Evolutionary conservation across 1,139 yeast genomes (phyloP), one percentile per base, ranked within the genome.

Genomic region (Protomyces pachydermus): DNA sequence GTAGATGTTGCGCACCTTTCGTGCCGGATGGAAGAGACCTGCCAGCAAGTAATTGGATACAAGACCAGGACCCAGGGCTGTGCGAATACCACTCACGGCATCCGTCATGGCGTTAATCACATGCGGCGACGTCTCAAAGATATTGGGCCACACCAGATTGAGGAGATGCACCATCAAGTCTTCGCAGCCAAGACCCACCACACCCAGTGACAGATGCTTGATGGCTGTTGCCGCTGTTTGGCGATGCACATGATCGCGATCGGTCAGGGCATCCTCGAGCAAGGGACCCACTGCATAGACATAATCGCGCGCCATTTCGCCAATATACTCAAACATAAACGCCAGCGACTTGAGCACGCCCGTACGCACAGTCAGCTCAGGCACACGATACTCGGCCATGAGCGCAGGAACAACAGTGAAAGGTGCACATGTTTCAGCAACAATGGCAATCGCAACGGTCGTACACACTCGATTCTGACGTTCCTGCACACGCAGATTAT

Each of bases 371-470:
- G 91, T 91, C 65, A 86, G 84, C 69, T 93, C 98, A 0, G 97
- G 97, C 3, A 88, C 88, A 63, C 95, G 81, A 72, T 93, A 95
- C 73, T 93, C 98, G 74, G 93, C 91, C 96, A 95, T 89, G 54
- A 95, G 78, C 0, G 97, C 96, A 0, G 99, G 98, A n/a, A 95
- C 75, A 0, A 93, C 96, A 0, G 98, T 89, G 74, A 89, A 93
- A 0, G 98, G 97, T 0, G 89, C 84, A 76, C 98, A 93, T 0
- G 88, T 85, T 65, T 91, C 95, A 0, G 98, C 98, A 14, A 95
- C 96, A 71, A 95, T 91, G 45, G 97, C 98, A 70, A 95, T 89
- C 0, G 99, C 99, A 52, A 95, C 98, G 0, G 98, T 97, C 0
- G 98, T 91, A 73, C 97, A 91, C 12, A 95, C 97, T 71, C 99